Evolutionary conservation across 164 flowering plant species (phyloP).

Genomic region (Berberis thunbergii): DNA sequence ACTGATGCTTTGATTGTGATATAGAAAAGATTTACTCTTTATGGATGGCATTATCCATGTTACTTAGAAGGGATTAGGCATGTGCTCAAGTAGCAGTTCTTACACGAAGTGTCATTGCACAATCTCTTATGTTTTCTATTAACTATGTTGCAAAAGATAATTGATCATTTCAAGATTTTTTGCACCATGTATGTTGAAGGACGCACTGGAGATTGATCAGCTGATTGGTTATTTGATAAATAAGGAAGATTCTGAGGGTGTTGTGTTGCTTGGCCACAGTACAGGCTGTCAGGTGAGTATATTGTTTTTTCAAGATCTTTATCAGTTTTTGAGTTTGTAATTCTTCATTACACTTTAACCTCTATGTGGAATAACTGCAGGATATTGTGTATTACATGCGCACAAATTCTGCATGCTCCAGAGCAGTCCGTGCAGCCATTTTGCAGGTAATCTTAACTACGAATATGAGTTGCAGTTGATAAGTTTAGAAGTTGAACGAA

Average conservation of each 20-base stretch:
- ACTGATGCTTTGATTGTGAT: too few species aligned
- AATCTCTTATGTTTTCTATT: too few species aligned
- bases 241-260: conserved; percentile 94
- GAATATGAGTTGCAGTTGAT: too few species aligned
- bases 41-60: too few species aligned
- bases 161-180: too few species aligned
- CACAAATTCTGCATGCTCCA: conserved; percentile 83
- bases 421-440: conserved; percentile 93
- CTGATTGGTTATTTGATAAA: conserved; percentile 75
- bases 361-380: conserved; percentile 19
- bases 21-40: too few species aligned
- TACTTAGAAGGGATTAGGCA: too few species aligned
- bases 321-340: not conserved
- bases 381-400: conserved; percentile 89
- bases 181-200: not conserved
- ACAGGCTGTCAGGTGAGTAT: conserved; percentile 91
- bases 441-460: conserved; percentile 56
- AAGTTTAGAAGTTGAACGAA: too few species aligned
- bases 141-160: too few species aligned
- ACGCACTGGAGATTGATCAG: conserved; percentile 50
- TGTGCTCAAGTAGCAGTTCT: too few species aligned
- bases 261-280: conserved; percentile 88
- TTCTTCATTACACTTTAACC: too few species aligned
- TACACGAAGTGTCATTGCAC: too few species aligned
- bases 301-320: not conserved